Evolutionary conservation across 371 early-diverging fungal species (phyloP), one percentile per base, ranked within the genome.

Genomic region (Lichtheimia corymbifera): DNA sequence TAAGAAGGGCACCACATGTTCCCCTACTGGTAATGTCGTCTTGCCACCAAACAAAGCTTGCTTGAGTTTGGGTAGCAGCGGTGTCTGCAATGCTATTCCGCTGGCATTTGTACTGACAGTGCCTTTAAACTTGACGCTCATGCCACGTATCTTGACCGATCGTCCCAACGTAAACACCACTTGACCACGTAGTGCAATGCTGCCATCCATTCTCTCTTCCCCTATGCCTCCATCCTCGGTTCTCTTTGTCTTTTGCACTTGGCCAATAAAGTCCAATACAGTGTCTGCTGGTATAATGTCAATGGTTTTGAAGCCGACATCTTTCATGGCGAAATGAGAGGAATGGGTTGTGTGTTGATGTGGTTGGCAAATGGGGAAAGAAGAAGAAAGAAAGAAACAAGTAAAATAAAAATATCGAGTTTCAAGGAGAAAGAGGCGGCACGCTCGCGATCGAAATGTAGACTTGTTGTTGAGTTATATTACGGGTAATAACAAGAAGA

Each of bases 51-150:
- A 51, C 28, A 71, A 25, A 15, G 27, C n/a, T 22, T 58, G 62
- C 42, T 71, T 71, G 22, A 67, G 57, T 56, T 71, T 71, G 2
- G 68, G 68, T 15, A 68, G 30, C 25, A 68, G 13, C 6, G 64
- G 64, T 50, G 61, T 45, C 30, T 47, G 57, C 27, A 43, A 56
- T 20, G 2, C 28, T 14, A 27, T 27, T n/a, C 57, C 57, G 28
- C 57, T 42, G 2, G 27, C 42, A n/a, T 45, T 25, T 20, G 57
- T 56, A 9, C 43, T 42, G n/a, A 24, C 40, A 25, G 45, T 44
- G 42, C 68, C 68, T 61, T 68, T 68, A 40, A 68, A 68, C 56
- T 68, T 68, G 50, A 68, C 51, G 22, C 27, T 61, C 58, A 68
- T 61, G 42, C 61, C 56, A 20, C 68, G 58, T 28, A 68, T 61